phyloP scores from a whole-genome alignment of 257 asterid species.

The Solanum pennellii region DNA sequence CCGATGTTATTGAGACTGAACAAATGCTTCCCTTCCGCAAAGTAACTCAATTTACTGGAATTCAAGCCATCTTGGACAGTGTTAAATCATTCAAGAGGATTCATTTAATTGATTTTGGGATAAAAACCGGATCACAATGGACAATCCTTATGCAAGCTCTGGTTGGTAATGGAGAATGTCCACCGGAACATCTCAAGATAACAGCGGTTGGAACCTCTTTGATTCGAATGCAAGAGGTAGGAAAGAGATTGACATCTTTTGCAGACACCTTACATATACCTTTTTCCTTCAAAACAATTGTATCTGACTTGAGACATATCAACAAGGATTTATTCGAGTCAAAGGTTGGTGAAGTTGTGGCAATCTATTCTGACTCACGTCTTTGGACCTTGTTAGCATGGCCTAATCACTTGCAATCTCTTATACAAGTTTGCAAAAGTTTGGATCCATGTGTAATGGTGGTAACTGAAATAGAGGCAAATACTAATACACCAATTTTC shows the following conservation, averaged over 20 bases:
- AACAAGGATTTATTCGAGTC: conserved; percentile 15
- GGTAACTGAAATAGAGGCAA: conserved; percentile 16
- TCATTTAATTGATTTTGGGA: conserved; percentile 32
- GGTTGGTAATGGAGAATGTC: conserved; percentile 1
- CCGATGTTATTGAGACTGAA: not conserved
- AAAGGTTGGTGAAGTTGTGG: conserved; percentile 15
- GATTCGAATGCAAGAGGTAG: conserved; percentile 15
- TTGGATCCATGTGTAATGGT: conserved; percentile 25
- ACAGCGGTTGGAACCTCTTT: conserved; percentile 25
- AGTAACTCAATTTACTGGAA: conserved; percentile 23
- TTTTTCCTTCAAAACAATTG: conserved; percentile 3
- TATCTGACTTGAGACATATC: conserved; percentile 17
- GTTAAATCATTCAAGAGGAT: conserved; percentile 22
- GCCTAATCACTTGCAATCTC: conserved; percentile 10
- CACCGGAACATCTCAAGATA: conserved; percentile 32
- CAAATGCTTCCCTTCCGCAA: conserved; percentile 13
- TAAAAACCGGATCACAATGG: conserved; percentile 26
- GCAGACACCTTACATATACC: conserved; percentile 16
- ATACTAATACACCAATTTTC: conserved; percentile 8
- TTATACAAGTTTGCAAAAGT: conserved; percentile 8
- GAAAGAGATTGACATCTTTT: conserved; percentile 16
- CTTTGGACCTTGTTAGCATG: conserved; percentile 6
- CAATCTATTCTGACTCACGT: conserved; percentile 12
- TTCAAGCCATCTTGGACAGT: not conserved
- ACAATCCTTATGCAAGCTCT: conserved; percentile 31